Percentiles rank a stretch among this genome's conserved stretches.
phyloP scores from a whole-genome alignment of 2,329 filamentous ascomycete species.

The Pseudocercospora eumusae region DNA sequence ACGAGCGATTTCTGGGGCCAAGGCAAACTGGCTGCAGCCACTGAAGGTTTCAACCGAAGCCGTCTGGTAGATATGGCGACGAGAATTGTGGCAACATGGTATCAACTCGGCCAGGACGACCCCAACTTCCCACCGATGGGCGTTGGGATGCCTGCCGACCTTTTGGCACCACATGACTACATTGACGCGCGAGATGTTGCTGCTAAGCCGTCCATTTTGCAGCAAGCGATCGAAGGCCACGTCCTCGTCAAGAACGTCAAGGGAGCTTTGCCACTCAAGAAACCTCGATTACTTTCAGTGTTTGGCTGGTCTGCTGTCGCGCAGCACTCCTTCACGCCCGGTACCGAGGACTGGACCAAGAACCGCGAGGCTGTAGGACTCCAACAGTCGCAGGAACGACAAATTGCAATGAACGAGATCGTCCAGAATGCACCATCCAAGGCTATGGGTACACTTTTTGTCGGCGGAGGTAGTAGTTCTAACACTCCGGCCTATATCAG shows the following conservation, averaged over 20 bases:
- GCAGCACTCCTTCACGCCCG: constrained; percentile 35
- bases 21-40: constrained; percentile 58
- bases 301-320: constrained; percentile 60
- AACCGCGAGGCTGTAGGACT: constrained; percentile 32
- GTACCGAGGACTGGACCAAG: constrained; percentile 28
- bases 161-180: constrained; percentile 54
- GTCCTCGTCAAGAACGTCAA: constrained; percentile 65
- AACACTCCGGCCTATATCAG: constrained; percentile 40
- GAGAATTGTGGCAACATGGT: constrained; percentile 56
- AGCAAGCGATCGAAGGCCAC: constrained; percentile 64
- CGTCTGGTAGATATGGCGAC: constrained; percentile 65
- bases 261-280: constrained; percentile 56
- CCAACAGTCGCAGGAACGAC: constrained; percentile 26
- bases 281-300: constrained; percentile 56
- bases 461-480: constrained; percentile 41
- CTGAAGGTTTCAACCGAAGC: constrained; percentile 56
- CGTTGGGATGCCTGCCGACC: constrained; percentile 54
- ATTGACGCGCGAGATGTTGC: constrained; percentile 59
- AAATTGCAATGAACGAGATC: constrained; percentile 40
- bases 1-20: constrained; percentile 39
- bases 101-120: constrained; percentile 54
- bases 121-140: constrained; percentile 47
- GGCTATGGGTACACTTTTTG: constrained; percentile 39
- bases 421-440: constrained; percentile 31
- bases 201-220: constrained; percentile 52